Percentiles rank a stretch among this genome's conserved stretches.
Conservation (phyloP, 2,329 filamentous ascomycete species). For the Botryotinia narcissicola region DNA sequence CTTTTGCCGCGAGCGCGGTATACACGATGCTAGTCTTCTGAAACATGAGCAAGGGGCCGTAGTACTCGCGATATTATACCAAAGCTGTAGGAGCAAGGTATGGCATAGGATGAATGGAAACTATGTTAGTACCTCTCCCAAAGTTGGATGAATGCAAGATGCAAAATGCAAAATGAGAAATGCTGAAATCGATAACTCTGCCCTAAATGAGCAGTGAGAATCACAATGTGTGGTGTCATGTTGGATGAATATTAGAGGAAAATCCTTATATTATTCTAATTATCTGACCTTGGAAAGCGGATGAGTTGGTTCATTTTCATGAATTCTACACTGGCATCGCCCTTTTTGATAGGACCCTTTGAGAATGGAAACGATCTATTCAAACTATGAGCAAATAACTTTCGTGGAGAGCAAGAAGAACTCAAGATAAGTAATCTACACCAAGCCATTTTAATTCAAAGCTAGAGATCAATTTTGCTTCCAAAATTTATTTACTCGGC, state of each 20-base stretch:
- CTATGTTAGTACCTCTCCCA: not conserved
- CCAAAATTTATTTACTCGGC: not conserved
- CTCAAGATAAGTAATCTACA: not conserved
- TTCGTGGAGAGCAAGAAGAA: not conserved
- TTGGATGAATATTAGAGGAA: not conserved
- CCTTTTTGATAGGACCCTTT: not conserved
- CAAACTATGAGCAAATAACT: not conserved
- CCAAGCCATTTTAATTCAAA: not conserved
- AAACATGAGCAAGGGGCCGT: not conserved
- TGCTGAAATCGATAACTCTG: not conserved
- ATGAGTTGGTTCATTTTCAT: not conserved
- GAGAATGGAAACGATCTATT: not conserved
- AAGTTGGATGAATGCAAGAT: not conserved
- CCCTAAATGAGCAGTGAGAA: not conserved
- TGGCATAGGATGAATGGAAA: not conserved
- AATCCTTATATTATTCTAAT: not conserved
- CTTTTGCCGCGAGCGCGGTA: not conserved
- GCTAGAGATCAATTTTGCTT: not conserved
- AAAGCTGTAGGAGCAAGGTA: not conserved
- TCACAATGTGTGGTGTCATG: not conserved
- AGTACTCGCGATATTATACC: not conserved
- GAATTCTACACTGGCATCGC: not conserved
- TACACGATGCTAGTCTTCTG: not conserved
- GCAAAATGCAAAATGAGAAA: not conserved
- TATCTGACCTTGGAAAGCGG: not conserved